Conservation (phyloP, 441 rosid species). For the Populus tomentosa region DNA sequence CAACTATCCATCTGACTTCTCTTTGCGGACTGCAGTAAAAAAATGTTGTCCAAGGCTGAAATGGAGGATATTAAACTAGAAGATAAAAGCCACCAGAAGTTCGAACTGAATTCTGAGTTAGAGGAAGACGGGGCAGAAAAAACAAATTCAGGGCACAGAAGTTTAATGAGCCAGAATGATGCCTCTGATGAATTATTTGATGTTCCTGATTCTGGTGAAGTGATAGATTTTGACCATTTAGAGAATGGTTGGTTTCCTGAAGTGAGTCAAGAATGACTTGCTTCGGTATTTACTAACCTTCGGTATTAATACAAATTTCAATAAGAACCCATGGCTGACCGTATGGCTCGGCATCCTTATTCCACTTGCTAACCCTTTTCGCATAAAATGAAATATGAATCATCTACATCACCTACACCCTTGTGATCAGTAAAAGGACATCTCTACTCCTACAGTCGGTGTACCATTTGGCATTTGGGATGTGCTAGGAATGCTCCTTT, state of each 20-base stretch:
- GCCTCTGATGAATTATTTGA: conserved; percentile 88
- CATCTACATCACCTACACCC: conserved; percentile 99
- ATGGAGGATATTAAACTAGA: conserved; percentile 26
- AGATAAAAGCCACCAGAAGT: conserved; percentile 17
- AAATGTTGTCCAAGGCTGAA: conserved; percentile 24
- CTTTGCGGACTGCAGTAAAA: conserved; percentile 31
- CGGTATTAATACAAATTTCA: background rate
- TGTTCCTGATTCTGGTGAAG: conserved; percentile 65
- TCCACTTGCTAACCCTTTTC: conserved; percentile 90
- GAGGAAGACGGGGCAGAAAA: conserved; percentile 39
- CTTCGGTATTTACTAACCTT: conserved; percentile 35
- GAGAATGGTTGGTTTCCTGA: conserved; percentile 48
- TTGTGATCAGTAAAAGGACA: conserved; percentile 90
- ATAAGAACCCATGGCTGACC: conserved; percentile 80
- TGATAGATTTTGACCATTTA: conserved; percentile 30
- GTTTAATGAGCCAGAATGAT: conserved; percentile 55
- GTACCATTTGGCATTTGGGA: too few relatives aligned
- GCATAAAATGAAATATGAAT: conserved; percentile 98
- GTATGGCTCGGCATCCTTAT: conserved; percentile 66
- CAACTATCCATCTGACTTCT: conserved; percentile 34
- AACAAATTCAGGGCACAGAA: conserved; percentile 29
- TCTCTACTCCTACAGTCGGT: too few relatives aligned
- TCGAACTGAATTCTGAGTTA: conserved; percentile 14
- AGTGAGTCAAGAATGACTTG: conserved; percentile 27
- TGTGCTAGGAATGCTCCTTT: too few relatives aligned